phyloP scores from a whole-genome alignment of 148 eudicot species.

The Suaeda aralocaspica region DNA sequence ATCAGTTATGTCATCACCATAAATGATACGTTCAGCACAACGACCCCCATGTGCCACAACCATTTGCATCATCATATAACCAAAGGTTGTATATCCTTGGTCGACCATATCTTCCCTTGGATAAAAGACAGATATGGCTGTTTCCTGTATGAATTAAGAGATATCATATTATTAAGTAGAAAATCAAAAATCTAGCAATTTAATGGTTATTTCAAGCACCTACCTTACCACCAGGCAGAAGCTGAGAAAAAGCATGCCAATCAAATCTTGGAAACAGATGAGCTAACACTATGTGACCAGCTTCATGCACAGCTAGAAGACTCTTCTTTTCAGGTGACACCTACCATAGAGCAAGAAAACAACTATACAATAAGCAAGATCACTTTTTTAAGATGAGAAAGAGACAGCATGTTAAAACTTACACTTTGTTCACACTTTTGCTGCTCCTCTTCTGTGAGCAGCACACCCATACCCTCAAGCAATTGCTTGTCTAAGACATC shows the following conservation, averaged over 20 bases:
- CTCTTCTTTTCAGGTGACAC: conserved; percentile 72
- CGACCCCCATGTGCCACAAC: conserved; percentile 94
- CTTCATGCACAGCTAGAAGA: conserved; percentile 93
- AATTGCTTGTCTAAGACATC: conserved; percentile 90
- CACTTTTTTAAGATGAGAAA: not conserved
- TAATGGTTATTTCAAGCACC: conserved; percentile 5
- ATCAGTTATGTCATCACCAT: conserved; percentile 86
- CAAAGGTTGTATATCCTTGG: conserved; percentile 79
- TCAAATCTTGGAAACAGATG: conserved; percentile 92
- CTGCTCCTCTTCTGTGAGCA: conserved; percentile 94
- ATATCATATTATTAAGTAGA: conserved; percentile 3
- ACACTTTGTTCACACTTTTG: conserved; percentile 82
- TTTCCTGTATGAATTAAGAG: conserved; percentile 54
- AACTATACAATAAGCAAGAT: conserved; percentile 1
- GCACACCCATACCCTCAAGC: conserved; percentile 98
- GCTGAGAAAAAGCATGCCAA: conserved; percentile 99
- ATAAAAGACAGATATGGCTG: conserved; percentile 88
- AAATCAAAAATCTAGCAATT: not conserved
- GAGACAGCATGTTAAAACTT: conserved; percentile 20
- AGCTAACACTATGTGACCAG: conserved; percentile 86
- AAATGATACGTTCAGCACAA: conserved; percentile 82
- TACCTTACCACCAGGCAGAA: conserved; percentile 95
- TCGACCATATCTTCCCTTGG: conserved; percentile 87
- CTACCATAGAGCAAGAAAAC: conserved; percentile 36
- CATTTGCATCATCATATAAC: conserved; percentile 99